Base-by-base conservation (phyloP, 805 yeast genomes). In the Hanseniaspora singularis region DNA sequence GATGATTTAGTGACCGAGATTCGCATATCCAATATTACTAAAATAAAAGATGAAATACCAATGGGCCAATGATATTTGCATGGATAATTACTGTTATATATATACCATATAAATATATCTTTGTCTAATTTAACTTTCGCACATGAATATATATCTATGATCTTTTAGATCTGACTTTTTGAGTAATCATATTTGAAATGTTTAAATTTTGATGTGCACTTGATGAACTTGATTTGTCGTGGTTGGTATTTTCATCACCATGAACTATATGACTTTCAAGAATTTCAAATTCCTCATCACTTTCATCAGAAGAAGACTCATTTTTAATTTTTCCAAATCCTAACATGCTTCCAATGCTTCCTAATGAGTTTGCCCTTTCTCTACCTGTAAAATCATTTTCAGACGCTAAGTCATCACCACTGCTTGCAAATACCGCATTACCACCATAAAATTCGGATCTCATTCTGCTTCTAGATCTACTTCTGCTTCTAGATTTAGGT, bases 31-130 rank as follows among this genome's bases (percentile, higher is more conserved):
- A 67, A 92, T 53, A 67, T 77, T 40, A 79, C 72, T 55, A 73
- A 86, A 2, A 66, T 89, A 54, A 86, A 82, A 58, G 98, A 92
- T 59, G 98, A 92, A 65, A 81, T 92, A 38, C 98, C 98, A 12
- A 94, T 94, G 5, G 98, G 97, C 20, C 97, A 92, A 62, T 96
- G 36, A 14, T 27, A 14, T 9, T 11, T 26, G n/a, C 14, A 28
- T 22, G 28, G 22, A 7, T 20, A 22, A 7, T 14, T 20, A 19
- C 16, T 26, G 14, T 18, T 18, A 14, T 19, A 11, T 15, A 26
- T 26, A 16, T 26, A 8, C 8, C 15, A 23, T 22, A n/a, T 9
- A 2, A n/a, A 18, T 36, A 36, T n/a, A n/a, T n/a, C n/a, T n/a
- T n/a, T n/a, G n/a, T n/a, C n/a, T n/a, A n/a, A n/a, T n/a, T n/a